Base-by-base conservation (phyloP, 306 rosid species). In the Pyrus betulifolia region DNA sequence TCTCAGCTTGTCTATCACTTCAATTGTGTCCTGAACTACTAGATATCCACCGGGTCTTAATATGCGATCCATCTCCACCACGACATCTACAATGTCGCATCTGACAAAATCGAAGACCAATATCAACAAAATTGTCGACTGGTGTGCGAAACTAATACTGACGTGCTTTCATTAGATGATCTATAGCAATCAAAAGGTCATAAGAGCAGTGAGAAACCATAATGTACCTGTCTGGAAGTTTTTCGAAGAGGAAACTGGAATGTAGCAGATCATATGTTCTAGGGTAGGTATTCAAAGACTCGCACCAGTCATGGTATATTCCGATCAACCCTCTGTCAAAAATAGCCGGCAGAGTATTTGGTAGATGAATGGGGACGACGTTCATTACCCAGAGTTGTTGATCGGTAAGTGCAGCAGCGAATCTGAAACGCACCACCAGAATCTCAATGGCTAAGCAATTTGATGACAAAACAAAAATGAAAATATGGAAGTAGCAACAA, bases 291-390 rank as follows among this genome's bases (percentile, higher is more conserved):
- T 80, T 90, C n/a, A 92, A 84, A 44, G 98, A 88, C 78, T 95
- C 93, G 73, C 98, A 95, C 98, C 97, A 95, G 84, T 95, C 97
- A 59, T 95, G 98, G 79, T 92, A 95, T 85, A 89, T 77, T 83
- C 97, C 97, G 64, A 92, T 86, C 42, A 95, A 86, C 72, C 98
- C 98, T 74, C 97, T 85, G 79, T 92, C 97, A 71, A 81, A 78
- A 75, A 95, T 84, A 45, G 92, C 12, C 17, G 92, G 78, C 54
- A 95, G 89, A 71, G 97, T 89, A 77, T 95, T 93, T 4, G 86
- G 87, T 74, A 77, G 77, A 69, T 90, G 88, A 64, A 95, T 86
- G 0, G 97, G 97, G 22, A 95, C 86, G 22, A 95, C 88, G 83
- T 95, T 95, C 91, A 92, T 95, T 72, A 95, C 96, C 99, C 97